These are phyloP conservation scores for Nectriaceae sp. DNA, from an alignment of 2,329 filamentous ascomycete genomes.

Conservation along the genomic window DNA sequence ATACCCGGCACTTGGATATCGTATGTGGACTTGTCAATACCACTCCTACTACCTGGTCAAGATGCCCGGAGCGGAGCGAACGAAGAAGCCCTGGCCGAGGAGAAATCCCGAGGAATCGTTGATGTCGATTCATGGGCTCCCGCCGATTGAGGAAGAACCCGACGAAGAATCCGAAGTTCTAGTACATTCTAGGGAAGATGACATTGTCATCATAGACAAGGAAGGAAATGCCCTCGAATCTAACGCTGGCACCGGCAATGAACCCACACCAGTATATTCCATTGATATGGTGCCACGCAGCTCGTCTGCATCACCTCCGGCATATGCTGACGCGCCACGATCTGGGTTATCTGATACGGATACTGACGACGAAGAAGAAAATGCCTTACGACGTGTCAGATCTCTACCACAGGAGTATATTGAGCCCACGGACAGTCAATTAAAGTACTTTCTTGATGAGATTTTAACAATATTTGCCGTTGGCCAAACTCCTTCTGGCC, in stretches of 20 bases:
- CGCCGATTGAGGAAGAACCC: conserved; percentile 8
- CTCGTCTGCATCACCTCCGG: background rate
- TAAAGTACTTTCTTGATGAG: conserved; percentile 11
- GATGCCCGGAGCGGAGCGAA: background rate
- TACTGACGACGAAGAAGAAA: background rate
- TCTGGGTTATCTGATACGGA: background rate
- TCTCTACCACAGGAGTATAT: conserved; percentile 3
- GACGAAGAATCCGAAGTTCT: background rate
- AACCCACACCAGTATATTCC: background rate
- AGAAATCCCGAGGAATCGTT: background rate
- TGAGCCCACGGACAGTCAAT: conserved; percentile 9
- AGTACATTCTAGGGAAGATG: background rate
- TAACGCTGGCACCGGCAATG: too few species aligned
- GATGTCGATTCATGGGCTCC: conserved; percentile 1
- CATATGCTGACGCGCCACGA: background rate
- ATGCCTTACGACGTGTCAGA: background rate
- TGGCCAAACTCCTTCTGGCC: conserved; percentile 4
- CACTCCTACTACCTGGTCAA: conserved; percentile 6
- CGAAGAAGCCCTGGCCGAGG: background rate
- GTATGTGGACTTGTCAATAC: conserved; percentile 14
- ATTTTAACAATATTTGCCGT: conserved; percentile 9
- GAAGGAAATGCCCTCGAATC: background rate
- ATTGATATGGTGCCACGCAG: background rate
- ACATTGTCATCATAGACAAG: background rate
- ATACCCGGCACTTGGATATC: conserved; percentile 6